A percentile compares a stretch with the other conserved stretches of the same genome.
Evolutionary conservation across 257 asterid species (phyloP).

Genomic region (Asclepias syriaca): DNA sequence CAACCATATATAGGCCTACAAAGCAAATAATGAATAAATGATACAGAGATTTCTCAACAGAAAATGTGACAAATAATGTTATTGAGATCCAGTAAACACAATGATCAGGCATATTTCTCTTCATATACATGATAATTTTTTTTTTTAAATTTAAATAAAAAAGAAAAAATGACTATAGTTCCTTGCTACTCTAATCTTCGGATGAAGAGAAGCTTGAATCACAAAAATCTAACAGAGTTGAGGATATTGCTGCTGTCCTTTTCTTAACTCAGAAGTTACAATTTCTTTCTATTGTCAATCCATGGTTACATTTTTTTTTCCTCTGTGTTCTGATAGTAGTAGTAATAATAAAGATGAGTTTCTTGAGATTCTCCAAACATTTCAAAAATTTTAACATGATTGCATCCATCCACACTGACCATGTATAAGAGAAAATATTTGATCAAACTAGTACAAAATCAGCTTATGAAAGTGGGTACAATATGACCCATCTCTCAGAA

Average conservation of each 20-base stretch:
- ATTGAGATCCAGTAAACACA: background rate
- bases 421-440: background rate
- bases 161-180: background rate
- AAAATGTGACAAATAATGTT: background rate
- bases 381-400: background rate
- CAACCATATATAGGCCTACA: slow-evolving; percentile 83
- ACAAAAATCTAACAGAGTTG: background rate
- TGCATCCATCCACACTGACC: background rate
- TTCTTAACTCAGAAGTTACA: background rate
- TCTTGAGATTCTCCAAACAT: background rate
- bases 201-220: background rate
- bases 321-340: background rate
- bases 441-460: background rate
- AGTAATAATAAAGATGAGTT: background rate
- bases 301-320: background rate
- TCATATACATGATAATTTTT: background rate
- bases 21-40: slow-evolving; percentile 7
- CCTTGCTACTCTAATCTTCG: background rate
- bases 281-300: background rate
- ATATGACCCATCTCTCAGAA: background rate
- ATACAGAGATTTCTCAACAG: background rate
- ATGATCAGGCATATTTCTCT: background rate
- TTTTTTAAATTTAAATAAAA: too few species aligned
- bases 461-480: background rate
- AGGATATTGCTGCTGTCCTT: background rate